These are phyloP conservation scores for Yamadazyma siamensis DNA, from an alignment of 1,139 yeast species.

Conservation along the genomic window DNA sequence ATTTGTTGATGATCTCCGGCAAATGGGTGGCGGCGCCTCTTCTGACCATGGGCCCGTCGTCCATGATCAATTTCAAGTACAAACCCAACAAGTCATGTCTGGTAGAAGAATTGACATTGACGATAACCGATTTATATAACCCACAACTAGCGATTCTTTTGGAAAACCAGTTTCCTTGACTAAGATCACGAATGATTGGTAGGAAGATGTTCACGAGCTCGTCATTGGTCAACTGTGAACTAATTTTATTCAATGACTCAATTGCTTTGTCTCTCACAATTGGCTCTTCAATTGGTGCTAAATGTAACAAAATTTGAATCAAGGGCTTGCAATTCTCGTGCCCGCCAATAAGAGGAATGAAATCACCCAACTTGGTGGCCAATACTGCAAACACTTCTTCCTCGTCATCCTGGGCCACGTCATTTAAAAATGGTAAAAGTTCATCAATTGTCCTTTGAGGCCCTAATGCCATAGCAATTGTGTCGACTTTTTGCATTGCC, in stretches of 20 bases:
- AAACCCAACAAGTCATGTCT: constrained; percentile 63
- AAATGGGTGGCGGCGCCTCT: constrained; percentile 88
- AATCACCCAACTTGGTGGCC: constrained; percentile 85
- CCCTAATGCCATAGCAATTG: constrained; percentile 93
- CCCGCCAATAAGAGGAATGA: constrained; percentile 87
- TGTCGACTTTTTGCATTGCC: constrained; percentile 92
- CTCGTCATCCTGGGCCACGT: constrained; percentile 96
- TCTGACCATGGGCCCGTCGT: constrained; percentile 98
- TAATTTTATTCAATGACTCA: constrained; percentile 71
- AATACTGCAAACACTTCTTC: constrained; percentile 95
- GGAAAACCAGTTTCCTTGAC: constrained; percentile 94
- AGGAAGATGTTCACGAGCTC: constrained; percentile 69
- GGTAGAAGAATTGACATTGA: constrained; percentile 51
- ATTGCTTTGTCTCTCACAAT: constrained; percentile 94
- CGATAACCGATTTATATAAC: constrained; percentile 68
- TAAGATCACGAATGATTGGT: constrained; percentile 72
- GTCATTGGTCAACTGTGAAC: constrained; percentile 59
- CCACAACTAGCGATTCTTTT: constrained; percentile 92
- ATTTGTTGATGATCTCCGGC: constrained; percentile 64
- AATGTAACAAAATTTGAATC: constrained; percentile 80
- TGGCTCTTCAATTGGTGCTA: constrained; percentile 97
- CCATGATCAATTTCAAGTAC: constrained; percentile 71
- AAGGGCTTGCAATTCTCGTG: constrained; percentile 70
- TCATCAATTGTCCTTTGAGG: constrained; percentile 90
- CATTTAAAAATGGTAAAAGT: constrained; percentile 78